Evolutionary conservation across 495 filamentous ascomycete genomes (phyloP), one percentile per base, ranked within the genome.

Genomic region (Thozetella sp.): DNA sequence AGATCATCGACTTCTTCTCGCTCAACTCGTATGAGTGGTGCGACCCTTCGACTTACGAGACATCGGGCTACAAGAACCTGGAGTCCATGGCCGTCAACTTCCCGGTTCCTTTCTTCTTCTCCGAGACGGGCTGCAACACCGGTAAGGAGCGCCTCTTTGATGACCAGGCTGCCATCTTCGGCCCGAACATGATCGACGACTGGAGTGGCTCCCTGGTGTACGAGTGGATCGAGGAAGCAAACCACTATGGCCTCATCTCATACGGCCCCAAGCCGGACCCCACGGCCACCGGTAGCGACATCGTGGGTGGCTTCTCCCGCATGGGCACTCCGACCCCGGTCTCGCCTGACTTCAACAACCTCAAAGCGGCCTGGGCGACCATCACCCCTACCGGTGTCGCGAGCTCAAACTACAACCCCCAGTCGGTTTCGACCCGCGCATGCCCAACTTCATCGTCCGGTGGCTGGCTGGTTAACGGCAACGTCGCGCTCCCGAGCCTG

Each of bases 1-100:
- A 94, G 62, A 83, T 83, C 12, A 76, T 94, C 59, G 93, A 97
- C 68, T 94, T 96, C 76, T 97, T 90, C 71, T 81, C 85, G 15
- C 77, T 97, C 34, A 96, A 97, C 66, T 90, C 91, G 40, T 97
- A 97, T 64, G 88, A 92, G 67, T 97, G 93, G 93, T 97, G 93
- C 64, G 82, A 87, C 56, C 77, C 85, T n/a, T 74, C 78, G 17
- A 78, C 76, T 27, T 93, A 87, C 72, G 55, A 67, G 23, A 75
- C 72, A 10, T 94, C 91, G 22, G 92, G 91, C 57, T 97, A 97
- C 73, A 61, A 73, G 50, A 74, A 79, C 45, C 83, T 95, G 23
- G 79, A 90, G 69, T 72, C 73, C 55, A 68, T 72, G 27, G 81
- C 78, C 53, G 62, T 72, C 45, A 60, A 74, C 62, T 80, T 81